phyloP scores from a whole-genome alignment of 2,329 filamentous ascomycete species.

The Fusarium proliferatum region DNA sequence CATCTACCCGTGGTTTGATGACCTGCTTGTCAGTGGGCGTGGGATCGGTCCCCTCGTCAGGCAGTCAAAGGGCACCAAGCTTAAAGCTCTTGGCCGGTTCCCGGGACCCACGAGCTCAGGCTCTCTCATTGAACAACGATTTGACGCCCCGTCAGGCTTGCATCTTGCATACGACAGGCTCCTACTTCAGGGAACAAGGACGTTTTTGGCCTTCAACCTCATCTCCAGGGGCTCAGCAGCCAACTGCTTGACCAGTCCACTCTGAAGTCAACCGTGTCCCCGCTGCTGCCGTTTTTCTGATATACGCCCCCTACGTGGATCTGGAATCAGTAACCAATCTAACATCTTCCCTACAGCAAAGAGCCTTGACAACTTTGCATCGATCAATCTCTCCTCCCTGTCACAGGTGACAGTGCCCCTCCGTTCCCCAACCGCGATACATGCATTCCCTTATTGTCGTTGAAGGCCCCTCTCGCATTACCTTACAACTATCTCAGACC shows the following conservation, averaged over 20 bases:
- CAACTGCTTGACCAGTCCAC: slow-evolving; percentile 30
- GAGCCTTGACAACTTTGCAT: slow-evolving; percentile 32
- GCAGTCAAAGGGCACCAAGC: slow-evolving; percentile 30
- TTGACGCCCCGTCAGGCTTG: slow-evolving; percentile 42
- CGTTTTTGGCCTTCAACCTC: slow-evolving; percentile 31
- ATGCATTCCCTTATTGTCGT: slow-evolving; percentile 34
- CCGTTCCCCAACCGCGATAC: slow-evolving; percentile 36
- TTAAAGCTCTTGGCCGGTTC: slow-evolving; percentile 42
- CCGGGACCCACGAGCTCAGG: slow-evolving; percentile 41
- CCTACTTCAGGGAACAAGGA: slow-evolving; percentile 39
- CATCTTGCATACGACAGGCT: slow-evolving; percentile 41
- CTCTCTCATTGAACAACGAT: slow-evolving; percentile 42
- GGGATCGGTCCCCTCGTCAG: slow-evolving; percentile 30
- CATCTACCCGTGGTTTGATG: slow-evolving; percentile 39
- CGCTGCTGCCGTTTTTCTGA: slow-evolving; percentile 29
- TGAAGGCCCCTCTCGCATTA: slow-evolving; percentile 36
- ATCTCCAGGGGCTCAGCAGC: slow-evolving; percentile 37
- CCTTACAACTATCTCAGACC: slow-evolving; percentile 28
- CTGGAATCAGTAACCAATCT: slow-evolving; percentile 32
- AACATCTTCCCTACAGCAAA: slow-evolving; percentile 35
- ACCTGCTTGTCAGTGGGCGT: slow-evolving; percentile 37
- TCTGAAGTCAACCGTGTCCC: slow-evolving; percentile 25
- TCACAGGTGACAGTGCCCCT: slow-evolving; percentile 33
- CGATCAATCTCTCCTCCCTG: slow-evolving; percentile 40
- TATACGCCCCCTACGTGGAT: slow-evolving; percentile 37